These are phyloP conservation scores for Rosa multiflora DNA, from an alignment of 306 rosid species.

Conservation along the genomic window DNA sequence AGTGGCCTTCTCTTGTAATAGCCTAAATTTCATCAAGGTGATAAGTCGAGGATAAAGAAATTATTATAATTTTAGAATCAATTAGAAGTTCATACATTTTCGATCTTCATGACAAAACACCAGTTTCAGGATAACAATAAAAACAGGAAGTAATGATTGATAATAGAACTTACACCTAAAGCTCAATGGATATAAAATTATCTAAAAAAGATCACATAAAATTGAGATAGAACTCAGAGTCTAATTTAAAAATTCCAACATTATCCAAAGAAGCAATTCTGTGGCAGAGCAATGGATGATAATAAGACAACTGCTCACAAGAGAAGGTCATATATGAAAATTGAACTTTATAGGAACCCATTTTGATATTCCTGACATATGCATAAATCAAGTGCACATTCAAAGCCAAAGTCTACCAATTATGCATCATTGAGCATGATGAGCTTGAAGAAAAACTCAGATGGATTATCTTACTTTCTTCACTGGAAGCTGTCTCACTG, in stretches of 20 bases:
- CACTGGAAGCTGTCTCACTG: conserved; percentile 41
- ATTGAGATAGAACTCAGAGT: not conserved
- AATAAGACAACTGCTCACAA: not conserved
- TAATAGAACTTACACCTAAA: not conserved
- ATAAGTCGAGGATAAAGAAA: not conserved
- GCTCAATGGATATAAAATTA: not conserved
- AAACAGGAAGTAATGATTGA: not conserved
- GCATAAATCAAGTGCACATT: not conserved
- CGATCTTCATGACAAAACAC: not conserved
- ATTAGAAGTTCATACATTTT: not conserved
- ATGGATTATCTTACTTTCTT: conserved; percentile 45
- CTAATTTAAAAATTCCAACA: not conserved
- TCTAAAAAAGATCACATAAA: not conserved
- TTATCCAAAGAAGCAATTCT: conserved; percentile 2
- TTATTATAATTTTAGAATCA: not conserved
- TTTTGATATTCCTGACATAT: not conserved
- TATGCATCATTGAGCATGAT: not conserved
- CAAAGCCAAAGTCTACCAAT: not conserved
- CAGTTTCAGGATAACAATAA: not conserved
- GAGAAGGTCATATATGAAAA: not conserved
- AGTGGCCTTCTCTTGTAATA: conserved; percentile 69
- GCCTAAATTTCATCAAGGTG: conserved; percentile 38
- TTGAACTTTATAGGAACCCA: conserved; percentile 4
- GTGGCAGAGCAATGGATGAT: not conserved
- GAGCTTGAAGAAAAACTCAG: conserved; percentile 8